A percentile compares a stretch with the other conserved stretches of the same genome.
Evolutionary conservation across 257 asterid species (phyloP).

Genomic region (Capsicum baccatum): DNA sequence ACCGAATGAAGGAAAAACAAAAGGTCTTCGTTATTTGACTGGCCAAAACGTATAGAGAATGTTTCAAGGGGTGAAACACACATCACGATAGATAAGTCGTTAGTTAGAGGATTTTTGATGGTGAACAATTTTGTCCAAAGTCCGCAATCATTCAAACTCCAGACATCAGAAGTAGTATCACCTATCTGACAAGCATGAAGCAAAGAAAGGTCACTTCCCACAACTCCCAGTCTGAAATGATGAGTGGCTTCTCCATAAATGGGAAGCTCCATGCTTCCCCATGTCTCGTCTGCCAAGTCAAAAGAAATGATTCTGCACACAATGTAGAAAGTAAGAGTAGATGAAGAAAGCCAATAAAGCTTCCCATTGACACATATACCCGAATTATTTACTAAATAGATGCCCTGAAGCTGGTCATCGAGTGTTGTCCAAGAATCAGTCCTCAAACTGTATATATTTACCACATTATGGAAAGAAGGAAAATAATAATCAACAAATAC

Average conservation of each 20-base stretch:
- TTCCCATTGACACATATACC: not conserved
- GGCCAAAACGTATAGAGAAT: not conserved
- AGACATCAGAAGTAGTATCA: not conserved
- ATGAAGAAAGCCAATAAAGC: not conserved
- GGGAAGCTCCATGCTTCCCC: not conserved
- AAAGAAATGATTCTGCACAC: not conserved
- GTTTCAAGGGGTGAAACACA: not conserved
- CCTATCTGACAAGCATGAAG: no score
- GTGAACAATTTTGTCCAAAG: not conserved
- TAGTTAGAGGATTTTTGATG: not conserved
- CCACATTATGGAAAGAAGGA: not conserved
- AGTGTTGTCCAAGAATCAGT: not conserved
- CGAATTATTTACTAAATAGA: not conserved
- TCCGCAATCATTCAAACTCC: not conserved
- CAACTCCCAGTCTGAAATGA: not conserved
- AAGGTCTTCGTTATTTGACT: not conserved
- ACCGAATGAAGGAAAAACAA: not conserved
- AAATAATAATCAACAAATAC: not conserved
- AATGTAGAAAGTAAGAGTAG: not conserved
- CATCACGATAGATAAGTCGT: not conserved
- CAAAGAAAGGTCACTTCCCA: conserved; percentile 1
- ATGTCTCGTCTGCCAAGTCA: not conserved
- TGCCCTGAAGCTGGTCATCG: not conserved
- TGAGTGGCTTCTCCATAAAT: not conserved
- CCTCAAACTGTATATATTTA: not conserved